Evolutionary conservation across 768 basidiomycete species (phyloP).

Genomic region (Tubosaeta sp.): DNA sequence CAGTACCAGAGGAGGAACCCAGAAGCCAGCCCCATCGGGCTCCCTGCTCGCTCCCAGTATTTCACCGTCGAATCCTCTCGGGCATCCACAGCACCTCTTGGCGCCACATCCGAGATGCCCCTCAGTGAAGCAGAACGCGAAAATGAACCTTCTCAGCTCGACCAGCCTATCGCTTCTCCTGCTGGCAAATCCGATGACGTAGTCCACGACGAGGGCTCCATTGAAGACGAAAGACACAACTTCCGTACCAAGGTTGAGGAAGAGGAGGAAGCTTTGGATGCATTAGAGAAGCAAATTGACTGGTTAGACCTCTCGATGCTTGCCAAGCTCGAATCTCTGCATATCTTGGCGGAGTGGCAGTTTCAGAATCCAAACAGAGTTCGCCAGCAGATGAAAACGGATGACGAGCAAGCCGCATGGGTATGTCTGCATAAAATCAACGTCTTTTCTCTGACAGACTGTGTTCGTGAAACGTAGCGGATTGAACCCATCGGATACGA

Average conservation of each 20-base stretch:
- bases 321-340: slow-evolving; percentile 68
- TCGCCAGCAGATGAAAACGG: slow-evolving; percentile 68
- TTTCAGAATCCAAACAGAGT: slow-evolving; percentile 74
- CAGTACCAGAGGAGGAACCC: slow-evolving; percentile 76
- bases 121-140: slow-evolving; percentile 7
- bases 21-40: slow-evolving; percentile 65
- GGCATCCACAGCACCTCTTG: slow-evolving; percentile 24
- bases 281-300: slow-evolving; percentile 45
- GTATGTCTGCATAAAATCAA: slow-evolving; percentile 38
- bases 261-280: slow-evolving; percentile 20
- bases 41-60: slow-evolving; percentile 31
- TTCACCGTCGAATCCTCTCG: slow-evolving; percentile 26
- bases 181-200: slow-evolving; percentile 3
- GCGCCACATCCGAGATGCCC: slow-evolving; percentile 5
- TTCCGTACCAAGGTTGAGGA: slow-evolving; percentile 19
- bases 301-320: slow-evolving; percentile 73
- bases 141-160: slow-evolving; percentile 13
- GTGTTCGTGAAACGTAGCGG: slow-evolving; percentile 44
- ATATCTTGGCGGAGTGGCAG: slow-evolving; percentile 79
- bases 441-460: neutral
- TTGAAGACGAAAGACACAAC: neutral
- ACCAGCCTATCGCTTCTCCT: slow-evolving; percentile 1
- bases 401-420: slow-evolving; percentile 77
- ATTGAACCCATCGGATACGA: slow-evolving; percentile 86
- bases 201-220: neutral